Conservation (phyloP, 2,329 filamentous ascomycete genomes). For the Didymellaceae sp. region DNA sequence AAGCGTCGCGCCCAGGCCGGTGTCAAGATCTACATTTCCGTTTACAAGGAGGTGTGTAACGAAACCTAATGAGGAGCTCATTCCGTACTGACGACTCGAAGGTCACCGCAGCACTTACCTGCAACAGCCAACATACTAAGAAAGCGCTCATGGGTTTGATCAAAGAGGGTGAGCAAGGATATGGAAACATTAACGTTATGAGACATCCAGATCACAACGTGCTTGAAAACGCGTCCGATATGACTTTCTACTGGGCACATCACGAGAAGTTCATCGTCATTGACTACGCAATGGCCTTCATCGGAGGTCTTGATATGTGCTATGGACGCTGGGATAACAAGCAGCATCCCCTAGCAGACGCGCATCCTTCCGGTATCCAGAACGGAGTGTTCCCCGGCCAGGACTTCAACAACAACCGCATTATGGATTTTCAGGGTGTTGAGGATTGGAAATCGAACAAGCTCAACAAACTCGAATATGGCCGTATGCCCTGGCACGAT, state of each 20-base stretch:
- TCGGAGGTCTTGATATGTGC: conserved; percentile 92
- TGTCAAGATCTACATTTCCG: conserved; percentile 91
- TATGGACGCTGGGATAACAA: conserved; percentile 93
- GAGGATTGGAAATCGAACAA: conserved; percentile 93
- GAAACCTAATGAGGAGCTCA: no score
- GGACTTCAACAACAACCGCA: conserved; percentile 96
- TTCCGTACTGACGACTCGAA: conserved; percentile 20
- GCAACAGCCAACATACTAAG: conserved; percentile 93
- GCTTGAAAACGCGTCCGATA: conserved; percentile 89
- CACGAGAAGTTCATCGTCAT: conserved; percentile 98
- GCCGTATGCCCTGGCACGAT: conserved; percentile 98
- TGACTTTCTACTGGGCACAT: conserved; percentile 98
- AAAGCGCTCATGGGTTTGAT: conserved; percentile 82
- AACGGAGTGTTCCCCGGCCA: conserved; percentile 93
- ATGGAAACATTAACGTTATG: conserved; percentile 88
- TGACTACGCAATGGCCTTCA: conserved; percentile 88
- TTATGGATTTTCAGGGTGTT: conserved; percentile 94
- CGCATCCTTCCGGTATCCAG: conserved; percentile 80
- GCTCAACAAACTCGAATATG: conserved; percentile 86
- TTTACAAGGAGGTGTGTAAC: conserved; percentile 77
- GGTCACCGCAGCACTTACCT: conserved; percentile 68
- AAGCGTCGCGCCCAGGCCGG: conserved; percentile 90
- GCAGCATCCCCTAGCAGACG: conserved; percentile 84
- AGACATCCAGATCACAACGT: conserved; percentile 95
- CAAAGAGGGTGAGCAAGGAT: conserved; percentile 78